Percentiles rank a stretch among this genome's conserved stretches.
Evolutionary conservation across 1,284 basidiomycete genomes (phyloP).

Genomic region (Ceratobasidium sp.): DNA sequence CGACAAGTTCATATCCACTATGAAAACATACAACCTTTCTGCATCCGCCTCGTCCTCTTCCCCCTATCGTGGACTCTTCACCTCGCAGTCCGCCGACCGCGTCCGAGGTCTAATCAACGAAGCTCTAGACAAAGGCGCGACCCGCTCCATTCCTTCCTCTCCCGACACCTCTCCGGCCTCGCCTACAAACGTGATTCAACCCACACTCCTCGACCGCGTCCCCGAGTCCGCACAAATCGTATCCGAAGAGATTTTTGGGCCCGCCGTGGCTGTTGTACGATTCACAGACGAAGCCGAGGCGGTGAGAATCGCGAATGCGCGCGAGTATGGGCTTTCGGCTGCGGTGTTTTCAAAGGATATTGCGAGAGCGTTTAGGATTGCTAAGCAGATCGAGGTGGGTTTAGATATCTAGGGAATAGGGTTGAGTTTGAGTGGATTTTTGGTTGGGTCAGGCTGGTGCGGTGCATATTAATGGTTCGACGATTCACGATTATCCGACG

Average conservation of each 20-base stretch:
- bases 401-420: too few relatives aligned
- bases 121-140: conserved; percentile 56
- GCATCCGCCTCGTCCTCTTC: conserved; percentile 22
- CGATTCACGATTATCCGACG: conserved; percentile 46
- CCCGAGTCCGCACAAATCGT: conserved; percentile 50
- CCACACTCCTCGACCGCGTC: conserved; percentile 55
- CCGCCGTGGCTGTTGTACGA: conserved; percentile 59
- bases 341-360: conserved; percentile 56
- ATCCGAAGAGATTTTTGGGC: conserved; percentile 61
- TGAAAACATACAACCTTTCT: conserved; percentile 32
- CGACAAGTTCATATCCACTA: conserved; percentile 39
- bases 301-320: conserved; percentile 57
- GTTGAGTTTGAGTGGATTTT: background rate
- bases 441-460: conserved; percentile 35
- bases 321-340: conserved; percentile 56
- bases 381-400: conserved; percentile 51
- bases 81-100: conserved; percentile 54
- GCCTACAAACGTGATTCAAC: conserved; percentile 52
- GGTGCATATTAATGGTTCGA: conserved; percentile 54
- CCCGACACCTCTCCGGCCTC: background rate
- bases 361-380: conserved; percentile 54
- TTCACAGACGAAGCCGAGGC: conserved; percentile 60
- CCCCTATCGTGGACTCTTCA: conserved; percentile 54
- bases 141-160: conserved; percentile 52
- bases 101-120: conserved; percentile 56